phyloP scores from a whole-genome alignment of 164 flowering plant genomes.

The Vitis amurensis region DNA sequence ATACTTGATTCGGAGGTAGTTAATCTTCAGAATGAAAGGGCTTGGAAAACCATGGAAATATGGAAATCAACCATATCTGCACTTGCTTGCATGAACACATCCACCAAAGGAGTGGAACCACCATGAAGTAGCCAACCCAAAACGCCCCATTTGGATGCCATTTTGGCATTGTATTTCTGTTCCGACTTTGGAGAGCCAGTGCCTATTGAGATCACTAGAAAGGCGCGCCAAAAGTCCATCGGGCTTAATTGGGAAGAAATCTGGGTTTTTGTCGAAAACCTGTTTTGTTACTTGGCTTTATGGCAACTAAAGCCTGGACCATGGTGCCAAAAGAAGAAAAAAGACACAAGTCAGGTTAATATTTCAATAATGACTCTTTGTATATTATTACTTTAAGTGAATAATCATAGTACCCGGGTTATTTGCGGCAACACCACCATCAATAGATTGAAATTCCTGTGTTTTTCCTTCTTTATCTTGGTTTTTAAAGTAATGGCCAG shows the following conservation, averaged over 20 bases:
- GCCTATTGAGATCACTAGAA: slow-evolving; percentile 32
- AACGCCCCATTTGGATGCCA: slow-evolving; percentile 27
- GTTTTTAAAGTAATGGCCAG: too few species aligned
- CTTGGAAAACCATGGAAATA: not conserved
- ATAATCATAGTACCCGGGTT: too few species aligned
- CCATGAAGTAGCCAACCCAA: slow-evolving; percentile 12
- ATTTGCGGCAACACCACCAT: too few species aligned
- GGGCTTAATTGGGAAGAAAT: not conserved
- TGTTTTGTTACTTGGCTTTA: slow-evolving; percentile 18
- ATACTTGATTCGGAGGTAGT: slow-evolving; percentile 34
- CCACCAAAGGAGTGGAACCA: slow-evolving; percentile 15
- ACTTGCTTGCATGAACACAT: too few species aligned
- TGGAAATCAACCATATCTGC: too few species aligned
- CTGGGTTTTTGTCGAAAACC: slow-evolving; percentile 1
- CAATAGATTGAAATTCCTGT: too few species aligned
- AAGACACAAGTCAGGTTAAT: not conserved
- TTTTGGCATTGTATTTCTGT: slow-evolving; percentile 18
- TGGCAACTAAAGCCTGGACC: slow-evolving; percentile 22
- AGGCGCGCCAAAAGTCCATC: slow-evolving; percentile 11
- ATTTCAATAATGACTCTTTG: not conserved
- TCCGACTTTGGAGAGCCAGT: slow-evolving; percentile 23
- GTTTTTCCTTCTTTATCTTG: too few species aligned
- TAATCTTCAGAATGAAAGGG: slow-evolving; percentile 3
- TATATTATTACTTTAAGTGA: too few species aligned
- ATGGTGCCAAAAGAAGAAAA: not conserved